Evolutionary conservation across 768 basidiomycete species (phyloP), one percentile per base, ranked within the genome.

Genomic region (Tephrocybe sp.): DNA sequence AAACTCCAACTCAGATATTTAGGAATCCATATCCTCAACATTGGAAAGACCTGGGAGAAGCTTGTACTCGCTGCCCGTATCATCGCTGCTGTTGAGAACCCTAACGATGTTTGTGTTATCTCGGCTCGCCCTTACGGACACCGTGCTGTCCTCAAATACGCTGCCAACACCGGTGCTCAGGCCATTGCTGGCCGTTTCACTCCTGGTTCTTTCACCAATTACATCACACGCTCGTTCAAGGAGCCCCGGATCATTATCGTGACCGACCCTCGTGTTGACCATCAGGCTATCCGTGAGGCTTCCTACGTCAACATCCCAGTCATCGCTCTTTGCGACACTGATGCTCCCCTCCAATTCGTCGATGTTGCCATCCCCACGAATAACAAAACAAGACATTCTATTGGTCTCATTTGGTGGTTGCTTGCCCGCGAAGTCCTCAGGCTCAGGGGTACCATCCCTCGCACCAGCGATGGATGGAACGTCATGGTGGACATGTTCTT

Each of bases 271-370:
- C 92, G 97, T 59, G 92, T 98, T 57, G 97, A 98, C 77, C 97
- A 98, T 82, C 97, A 99, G 76, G 97, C 97, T 58, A 99, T 99
- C 75, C 92, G 97, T 61, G 97, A 99, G 78, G 95, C 97, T 38
- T 96, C 96, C 49, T 99, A 98, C 69, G 97, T 98, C 72, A 99
- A 99, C 87, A 98, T 99, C 73, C 97, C 97, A 62, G 97, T 99
- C 65, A 97, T 99, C 63, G 97, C 96, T 52, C 87, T 99, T 64
- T 94, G 92, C 77, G 97, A 99, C 76, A 97, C 95, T 61, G 97
- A 99, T 72, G 93, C 97, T 39, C 92, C 94, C 50, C 84, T 98
- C 64, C 86, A 92, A 73, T 98, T 93, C 70, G 95, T 99, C 69
- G 97, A 99, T 70, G 86, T 98, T 62, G 95, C 91, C 48, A 97